A percentile compares a stretch with the other conserved stretches of the same genome.
Evolutionary conservation across 2,329 filamentous ascomycete species (phyloP).

Genomic region (Fusarium setosum): DNA sequence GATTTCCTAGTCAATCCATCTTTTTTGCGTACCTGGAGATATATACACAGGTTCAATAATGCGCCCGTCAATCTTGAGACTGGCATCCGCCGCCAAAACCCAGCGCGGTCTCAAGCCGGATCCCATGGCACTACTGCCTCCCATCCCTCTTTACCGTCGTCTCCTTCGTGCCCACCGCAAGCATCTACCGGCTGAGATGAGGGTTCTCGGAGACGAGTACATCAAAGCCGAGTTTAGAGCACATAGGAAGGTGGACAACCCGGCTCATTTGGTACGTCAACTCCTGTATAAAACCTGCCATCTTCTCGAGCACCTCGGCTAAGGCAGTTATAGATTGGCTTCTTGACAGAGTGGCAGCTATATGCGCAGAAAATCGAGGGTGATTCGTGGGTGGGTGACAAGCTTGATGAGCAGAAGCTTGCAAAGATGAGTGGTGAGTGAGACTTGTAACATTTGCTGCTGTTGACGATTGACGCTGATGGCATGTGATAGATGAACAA

Average conservation of each 20-base stretch:
- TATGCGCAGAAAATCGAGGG: slow-evolving; percentile 95
- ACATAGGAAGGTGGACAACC: slow-evolving; percentile 87
- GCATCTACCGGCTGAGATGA: slow-evolving; percentile 77
- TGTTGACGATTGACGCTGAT: slow-evolving; percentile 9
- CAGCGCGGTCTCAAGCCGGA: slow-evolving; percentile 50
- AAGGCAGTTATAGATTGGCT: slow-evolving; percentile 76
- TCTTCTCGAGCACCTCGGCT: slow-evolving; percentile 1
- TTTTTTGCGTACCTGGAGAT: too few relatives aligned
- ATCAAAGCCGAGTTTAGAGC: slow-evolving; percentile 92
- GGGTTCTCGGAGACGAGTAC: slow-evolving; percentile 90
- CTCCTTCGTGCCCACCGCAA: slow-evolving; percentile 88
- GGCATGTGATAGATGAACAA: slow-evolving; percentile 78
- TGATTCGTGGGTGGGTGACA: slow-evolving; percentile 85
- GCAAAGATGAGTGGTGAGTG: slow-evolving; percentile 91
- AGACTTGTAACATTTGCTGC: background rate
- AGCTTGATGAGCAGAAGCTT: slow-evolving; percentile 84
- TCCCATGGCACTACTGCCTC: slow-evolving; percentile 80
- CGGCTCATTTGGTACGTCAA: slow-evolving; percentile 82
- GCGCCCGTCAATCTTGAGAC: slow-evolving; percentile 40
- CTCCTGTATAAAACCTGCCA: background rate
- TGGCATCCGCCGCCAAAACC: slow-evolving; percentile 52
- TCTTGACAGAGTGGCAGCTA: slow-evolving; percentile 94
- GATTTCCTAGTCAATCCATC: too few relatives aligned
- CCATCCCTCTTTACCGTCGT: slow-evolving; percentile 89
- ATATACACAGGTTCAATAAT: too few relatives aligned